phyloP scores from a whole-genome alignment of 768 basidiomycete genomes.

The Mycena floridula region DNA sequence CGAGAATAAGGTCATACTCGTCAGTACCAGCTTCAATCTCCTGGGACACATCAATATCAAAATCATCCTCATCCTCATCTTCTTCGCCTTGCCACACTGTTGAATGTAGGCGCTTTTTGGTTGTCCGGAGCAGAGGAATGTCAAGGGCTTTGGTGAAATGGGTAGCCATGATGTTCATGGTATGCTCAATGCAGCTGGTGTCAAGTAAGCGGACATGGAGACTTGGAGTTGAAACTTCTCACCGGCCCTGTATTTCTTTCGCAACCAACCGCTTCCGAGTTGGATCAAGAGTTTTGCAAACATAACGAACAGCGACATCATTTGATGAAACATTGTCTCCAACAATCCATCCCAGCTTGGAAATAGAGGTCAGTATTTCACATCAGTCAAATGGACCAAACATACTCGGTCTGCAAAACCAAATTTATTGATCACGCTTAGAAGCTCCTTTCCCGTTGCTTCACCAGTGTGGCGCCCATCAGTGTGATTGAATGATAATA shows the following conservation, averaged over 20 bases:
- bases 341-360: no score
- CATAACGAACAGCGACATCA: no score
- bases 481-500: slow-evolving; percentile 6
- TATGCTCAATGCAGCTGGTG: slow-evolving; percentile 19
- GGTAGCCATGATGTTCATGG: slow-evolving; percentile 8
- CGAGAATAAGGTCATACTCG: slow-evolving; percentile 5
- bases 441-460: slow-evolving; percentile 2
- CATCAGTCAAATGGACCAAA: no score
- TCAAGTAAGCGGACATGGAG: no score
- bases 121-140: background rate
- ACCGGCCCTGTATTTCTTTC: no score
- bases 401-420: no score
- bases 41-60: slow-evolving; percentile 8
- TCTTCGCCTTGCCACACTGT: background rate
- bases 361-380: no score
- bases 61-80: slow-evolving; percentile 10
- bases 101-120: background rate
- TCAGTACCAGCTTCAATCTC: slow-evolving; percentile 8
- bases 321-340: no score
- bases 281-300: no score
- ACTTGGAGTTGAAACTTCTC: no score
- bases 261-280: no score
- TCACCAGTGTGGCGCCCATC: slow-evolving; percentile 7
- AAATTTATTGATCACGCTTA: no score
- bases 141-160: slow-evolving; percentile 5